Evolutionary conservation across 1,284 basidiomycete genomes (phyloP), one percentile per base, ranked within the genome.

Genomic region (Boletus semigastroideus): DNA sequence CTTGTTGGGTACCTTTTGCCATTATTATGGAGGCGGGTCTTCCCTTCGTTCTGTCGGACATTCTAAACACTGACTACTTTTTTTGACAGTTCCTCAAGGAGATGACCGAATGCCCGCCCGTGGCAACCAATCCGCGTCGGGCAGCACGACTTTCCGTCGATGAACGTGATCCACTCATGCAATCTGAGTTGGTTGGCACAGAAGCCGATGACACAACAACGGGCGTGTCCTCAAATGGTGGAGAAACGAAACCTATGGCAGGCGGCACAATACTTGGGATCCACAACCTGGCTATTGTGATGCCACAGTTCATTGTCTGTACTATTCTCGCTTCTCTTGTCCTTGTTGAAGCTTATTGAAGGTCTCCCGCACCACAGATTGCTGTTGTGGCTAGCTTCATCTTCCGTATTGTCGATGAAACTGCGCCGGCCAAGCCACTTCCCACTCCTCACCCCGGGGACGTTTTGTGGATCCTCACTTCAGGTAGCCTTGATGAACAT

Each of bases 221-320:
- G 46, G 64, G 70, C 38, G 55, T 49, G 38, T 14, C 58, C 31
- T 40, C 17, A 3, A 73, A 77, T 38, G 76, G 78, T 45, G 70
- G 70, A 5, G 73, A 79, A 38, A 64, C 71, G 11, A 78, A 78
- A 31, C 80, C 83, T 14, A 75, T 90, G 42, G 89, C 92, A 0
- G 94, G 95, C n/a, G 95, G 95, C 1, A 95, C 93, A 3, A 87
- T 98, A 42, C 79, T 98, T 42, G 95, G 95, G 4, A 95, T 98
- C 39, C 95, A 98, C 69, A 98, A 98, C 64, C 76, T 98, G 7
- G 91, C 94, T 4, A 93, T 96, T 55, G 94, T 96, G 22, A 83
- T 92, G 70, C 94, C 93, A 19, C 94, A 97, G 63, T 91, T 96
- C 65, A 79, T 95, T 53, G 93, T 93, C 65, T 63, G 90, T 79